These are phyloP conservation scores for Nicotiana tabacum DNA, from an alignment of 257 asterid species.

Conservation along the genomic window DNA sequence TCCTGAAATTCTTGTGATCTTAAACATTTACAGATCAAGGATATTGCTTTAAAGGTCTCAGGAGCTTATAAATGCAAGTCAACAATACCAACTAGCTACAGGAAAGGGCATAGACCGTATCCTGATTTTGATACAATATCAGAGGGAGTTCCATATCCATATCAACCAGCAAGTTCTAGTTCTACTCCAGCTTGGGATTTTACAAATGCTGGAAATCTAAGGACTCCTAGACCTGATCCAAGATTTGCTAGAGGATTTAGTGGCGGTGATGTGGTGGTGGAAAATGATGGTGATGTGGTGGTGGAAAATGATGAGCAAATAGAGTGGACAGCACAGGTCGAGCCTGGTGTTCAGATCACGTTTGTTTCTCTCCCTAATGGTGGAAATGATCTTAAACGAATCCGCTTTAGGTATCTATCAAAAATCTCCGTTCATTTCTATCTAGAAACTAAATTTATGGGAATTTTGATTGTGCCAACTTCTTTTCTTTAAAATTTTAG, in stretches of 20 bases:
- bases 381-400: constrained; percentile 83
- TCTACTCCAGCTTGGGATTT: constrained; percentile 88
- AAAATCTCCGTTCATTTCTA: neutral
- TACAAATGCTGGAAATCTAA: constrained; percentile 32
- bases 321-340: constrained; percentile 91
- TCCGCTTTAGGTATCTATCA: constrained; percentile 63
- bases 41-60: constrained; percentile 84
- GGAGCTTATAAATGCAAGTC: constrained; percentile 67
- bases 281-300: constrained; percentile 48
- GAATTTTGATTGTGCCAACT: neutral
- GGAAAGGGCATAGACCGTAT: constrained; percentile 50
- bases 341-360: constrained; percentile 88
- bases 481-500: neutral
- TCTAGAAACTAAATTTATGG: neutral
- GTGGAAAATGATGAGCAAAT: constrained; percentile 55
- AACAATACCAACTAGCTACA: constrained; percentile 40
- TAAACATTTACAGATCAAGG: constrained; percentile 60
- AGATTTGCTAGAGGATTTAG: constrained; percentile 32
- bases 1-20: neutral
- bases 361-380: constrained; percentile 75
- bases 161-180: constrained; percentile 65
- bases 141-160: constrained; percentile 56
- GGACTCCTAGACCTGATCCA: constrained; percentile 31
- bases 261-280: constrained; percentile 20
- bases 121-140: constrained; percentile 65